A percentile compares a stretch with the other conserved stretches of the same genome.
Conservation (phyloP, 805 yeast genomes). For the Pichia cephalocereana region DNA sequence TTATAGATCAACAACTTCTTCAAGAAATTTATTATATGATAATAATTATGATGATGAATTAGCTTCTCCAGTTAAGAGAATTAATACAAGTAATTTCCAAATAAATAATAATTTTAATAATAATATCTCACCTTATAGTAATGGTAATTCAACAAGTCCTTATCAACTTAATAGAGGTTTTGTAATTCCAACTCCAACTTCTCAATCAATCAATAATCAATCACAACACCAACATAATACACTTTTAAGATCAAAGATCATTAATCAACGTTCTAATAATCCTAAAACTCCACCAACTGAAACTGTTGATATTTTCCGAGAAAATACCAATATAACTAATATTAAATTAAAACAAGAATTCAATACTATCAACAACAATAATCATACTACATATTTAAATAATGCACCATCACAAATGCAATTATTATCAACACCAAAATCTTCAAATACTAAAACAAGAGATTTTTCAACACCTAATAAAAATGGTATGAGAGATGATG, state of each 20-base stretch:
- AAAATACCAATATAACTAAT: neutral
- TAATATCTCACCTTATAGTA: slow-evolving; percentile 23
- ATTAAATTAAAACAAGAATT: neutral
- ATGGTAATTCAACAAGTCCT: slow-evolving; percentile 13
- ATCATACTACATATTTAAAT: no score
- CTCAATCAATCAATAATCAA: neutral
- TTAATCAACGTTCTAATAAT: neutral
- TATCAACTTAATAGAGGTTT: slow-evolving; percentile 11
- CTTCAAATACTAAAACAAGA: slow-evolving; percentile 9
- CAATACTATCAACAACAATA: slow-evolving; percentile 5
- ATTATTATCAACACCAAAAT: slow-evolving; percentile 26
- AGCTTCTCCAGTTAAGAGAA: slow-evolving; percentile 22
- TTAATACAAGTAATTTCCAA: slow-evolving; percentile 4
- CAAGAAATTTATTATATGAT: slow-evolving; percentile 1
- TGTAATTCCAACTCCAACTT: slow-evolving; percentile 11
- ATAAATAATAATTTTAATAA: no score
- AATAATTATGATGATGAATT: slow-evolving; percentile 9
- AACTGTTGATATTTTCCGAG: slow-evolving; percentile 1
- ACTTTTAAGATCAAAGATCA: no score
- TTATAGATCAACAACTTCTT: slow-evolving; percentile 4
- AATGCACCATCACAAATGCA: slow-evolving; percentile 14
- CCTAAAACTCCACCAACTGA: slow-evolving; percentile 26
- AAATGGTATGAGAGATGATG: slow-evolving; percentile 11
- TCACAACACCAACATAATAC: neutral
- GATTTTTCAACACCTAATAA: slow-evolving; percentile 25